Evolutionary conservation across 1,139 yeast species (phyloP), one percentile per base, ranked within the genome.

Genomic region (Sugiyamaella japonica): DNA sequence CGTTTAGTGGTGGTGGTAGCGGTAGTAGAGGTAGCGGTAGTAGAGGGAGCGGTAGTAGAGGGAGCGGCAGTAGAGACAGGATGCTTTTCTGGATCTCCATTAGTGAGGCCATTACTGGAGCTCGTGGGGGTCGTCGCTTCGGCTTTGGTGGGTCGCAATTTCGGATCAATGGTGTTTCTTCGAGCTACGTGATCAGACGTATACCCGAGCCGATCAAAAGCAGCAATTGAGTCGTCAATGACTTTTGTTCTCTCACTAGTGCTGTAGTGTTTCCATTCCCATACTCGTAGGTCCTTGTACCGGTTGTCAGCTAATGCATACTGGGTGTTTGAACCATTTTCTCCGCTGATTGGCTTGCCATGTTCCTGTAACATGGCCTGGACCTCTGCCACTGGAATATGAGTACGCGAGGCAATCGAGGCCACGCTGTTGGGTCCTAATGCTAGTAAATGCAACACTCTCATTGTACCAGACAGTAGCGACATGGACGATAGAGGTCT

Each of bases 251-350:
- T 66, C 53, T 72, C 73, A 10, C 59, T 48, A 10, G 61, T 59
- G n/a, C 68, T 59, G 55, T 71, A 72, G 31, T 62, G 67, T 51
- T 69, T 68, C 72, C 73, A 73, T 23, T 71, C 74, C 73, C 73
- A 72, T 12, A 70, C 59, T 7, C 72, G 64, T 39, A 72, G 61
- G 41, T 71, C 72, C 52, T 67, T 64, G 60, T 62, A 73, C 13
- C 61, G 59, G 32, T 59, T 59, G 55, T 70, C 73, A 8, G 69
- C 62, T 20, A 73, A 61, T 3, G 56, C 52, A 39, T 40, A 56
- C 20, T 44, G 48, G 3, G 40, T 17, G 13, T 13, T 41, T 44
- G 50, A 9, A 16, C 36, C 41, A 12, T n/a, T n/a, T 10, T n/a
- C n/a, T n/a, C n/a, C 13, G 38, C 13, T 25, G 6, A 29, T 45